Percentiles rank a stretch among this genome's conserved stretches.
phyloP scores from a whole-genome alignment of 257 asterid genomes.

The Eucommia ulmoides region DNA sequence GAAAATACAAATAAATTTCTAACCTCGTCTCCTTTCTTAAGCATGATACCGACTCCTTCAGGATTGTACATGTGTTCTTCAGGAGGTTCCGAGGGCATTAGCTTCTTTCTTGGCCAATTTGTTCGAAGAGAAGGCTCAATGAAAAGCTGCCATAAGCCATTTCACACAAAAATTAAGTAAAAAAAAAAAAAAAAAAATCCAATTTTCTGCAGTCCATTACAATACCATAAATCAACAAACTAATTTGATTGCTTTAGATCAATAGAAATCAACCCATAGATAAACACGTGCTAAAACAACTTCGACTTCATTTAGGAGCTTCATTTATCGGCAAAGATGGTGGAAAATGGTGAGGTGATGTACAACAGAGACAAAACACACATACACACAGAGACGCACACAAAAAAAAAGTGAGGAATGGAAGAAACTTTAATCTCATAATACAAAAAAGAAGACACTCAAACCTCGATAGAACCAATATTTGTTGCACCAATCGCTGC shows the following conservation, averaged over 20 bases:
- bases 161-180: slow-evolving; percentile 4
- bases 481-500: slow-evolving; percentile 97
- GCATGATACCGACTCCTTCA: slow-evolving; percentile 44
- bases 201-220: no score
- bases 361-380: no score
- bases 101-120: slow-evolving; percentile 54
- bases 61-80: slow-evolving; percentile 55
- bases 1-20: slow-evolving; percentile 4
- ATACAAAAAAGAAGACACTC: slow-evolving; percentile 4
- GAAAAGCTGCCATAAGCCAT: slow-evolving; percentile 40
- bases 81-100: slow-evolving; percentile 54
- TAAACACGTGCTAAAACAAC: background rate
- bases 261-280: no score
- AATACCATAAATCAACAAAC: no score
- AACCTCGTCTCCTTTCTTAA: slow-evolving; percentile 95
- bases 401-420: no score
- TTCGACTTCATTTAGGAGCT: background rate
- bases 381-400: no score
- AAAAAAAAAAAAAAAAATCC: background rate
- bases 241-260: no score
- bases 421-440: background rate
- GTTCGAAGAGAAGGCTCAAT: slow-evolving; percentile 70
- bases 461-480: slow-evolving; percentile 90
- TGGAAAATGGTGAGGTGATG: no score
- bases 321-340: background rate